Conservation (phyloP, 1,139 yeast species). For the Lodderomyces parapsilosis region DNA sequence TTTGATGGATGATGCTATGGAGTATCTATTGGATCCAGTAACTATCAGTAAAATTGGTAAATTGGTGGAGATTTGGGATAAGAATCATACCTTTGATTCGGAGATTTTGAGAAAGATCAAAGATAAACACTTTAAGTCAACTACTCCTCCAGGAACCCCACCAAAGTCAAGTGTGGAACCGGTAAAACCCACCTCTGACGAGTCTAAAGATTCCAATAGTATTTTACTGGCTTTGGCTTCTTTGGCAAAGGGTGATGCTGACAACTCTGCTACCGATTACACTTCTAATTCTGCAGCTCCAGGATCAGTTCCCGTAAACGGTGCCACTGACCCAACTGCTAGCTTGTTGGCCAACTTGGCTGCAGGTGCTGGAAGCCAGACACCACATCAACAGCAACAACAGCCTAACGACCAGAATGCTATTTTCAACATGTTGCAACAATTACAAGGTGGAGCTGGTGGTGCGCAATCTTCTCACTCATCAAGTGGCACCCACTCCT, state of each 20-base stretch:
- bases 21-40: constrained; percentile 48
- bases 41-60: constrained; percentile 74
- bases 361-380: constrained; percentile 15
- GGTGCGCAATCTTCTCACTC: constrained; percentile 8
- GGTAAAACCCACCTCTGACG: constrained; percentile 20
- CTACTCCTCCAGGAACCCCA: constrained; percentile 59
- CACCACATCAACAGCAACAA: constrained; percentile 16
- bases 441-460: constrained; percentile 30
- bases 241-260: constrained; percentile 39
- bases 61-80: constrained; percentile 89
- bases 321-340: background rate
- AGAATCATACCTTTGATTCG: constrained; percentile 73
- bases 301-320: background rate
- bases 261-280: constrained; percentile 13
- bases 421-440: constrained; percentile 45
- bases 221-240: constrained; percentile 67
- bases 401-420: constrained; percentile 23
- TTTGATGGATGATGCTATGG: constrained; percentile 59
- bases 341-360: constrained; percentile 2
- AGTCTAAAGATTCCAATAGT: constrained; percentile 50
- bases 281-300: constrained; percentile 1
- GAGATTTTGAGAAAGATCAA: constrained; percentile 55
- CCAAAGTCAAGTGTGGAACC: constrained; percentile 35
- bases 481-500: constrained; percentile 14
- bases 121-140: constrained; percentile 55